Conservation (phyloP, 225 moss, liverwort and hornwort genomes). For the Antitrichia curtipendula region DNA sequence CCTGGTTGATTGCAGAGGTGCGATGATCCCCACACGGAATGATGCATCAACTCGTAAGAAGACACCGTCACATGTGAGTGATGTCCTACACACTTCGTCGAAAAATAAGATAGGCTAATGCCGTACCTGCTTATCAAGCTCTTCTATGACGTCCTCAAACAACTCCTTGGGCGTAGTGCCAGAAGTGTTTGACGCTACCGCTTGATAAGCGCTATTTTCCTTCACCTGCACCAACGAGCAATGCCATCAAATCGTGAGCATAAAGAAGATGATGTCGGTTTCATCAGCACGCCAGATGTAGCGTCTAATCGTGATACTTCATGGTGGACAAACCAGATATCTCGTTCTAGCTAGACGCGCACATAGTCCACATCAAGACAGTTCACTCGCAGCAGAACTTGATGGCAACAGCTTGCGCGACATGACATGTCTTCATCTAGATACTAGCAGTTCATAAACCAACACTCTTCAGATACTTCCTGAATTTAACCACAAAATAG, state of each 20-base stretch:
- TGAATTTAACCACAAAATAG: not conserved
- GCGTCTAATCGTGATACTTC: not conserved
- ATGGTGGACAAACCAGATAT: not conserved
- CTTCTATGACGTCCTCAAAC: slow-evolving; percentile 90
- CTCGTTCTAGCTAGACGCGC: not conserved
- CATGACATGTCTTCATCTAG: not conserved
- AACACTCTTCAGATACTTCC: not conserved
- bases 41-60: not conserved
- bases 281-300: not conserved
- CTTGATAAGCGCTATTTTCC: slow-evolving; percentile 71
- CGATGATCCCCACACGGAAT: not conserved
- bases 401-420: not conserved
- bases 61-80: not conserved
- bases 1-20: not conserved
- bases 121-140: slow-evolving; percentile 84
- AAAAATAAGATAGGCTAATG: not conserved
- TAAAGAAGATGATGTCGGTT: not conserved
- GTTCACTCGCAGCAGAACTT: not conserved
- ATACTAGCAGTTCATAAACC: not conserved
- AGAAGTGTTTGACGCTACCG: slow-evolving; percentile 80
- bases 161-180: slow-evolving; percentile 96
- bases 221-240: slow-evolving; percentile 49
- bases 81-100: not conserved
- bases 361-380: not conserved
- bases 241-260: not conserved